Evolutionary conservation across 495 filamentous ascomycete species (phyloP).

Genomic region (Annulohypoxylon stygium): DNA sequence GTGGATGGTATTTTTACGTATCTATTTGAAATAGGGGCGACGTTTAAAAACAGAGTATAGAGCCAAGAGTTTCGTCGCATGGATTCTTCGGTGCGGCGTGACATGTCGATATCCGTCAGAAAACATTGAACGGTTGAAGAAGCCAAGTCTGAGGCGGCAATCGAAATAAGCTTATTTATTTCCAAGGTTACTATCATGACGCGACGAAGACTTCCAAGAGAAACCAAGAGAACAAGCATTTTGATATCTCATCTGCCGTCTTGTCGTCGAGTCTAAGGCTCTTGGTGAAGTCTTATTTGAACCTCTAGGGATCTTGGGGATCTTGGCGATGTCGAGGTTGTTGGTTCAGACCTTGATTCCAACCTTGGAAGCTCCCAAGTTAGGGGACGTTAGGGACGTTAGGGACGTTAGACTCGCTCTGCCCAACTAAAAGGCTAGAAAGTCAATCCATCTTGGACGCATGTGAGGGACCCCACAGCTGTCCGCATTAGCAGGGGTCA

Average conservation of each 20-base stretch:
- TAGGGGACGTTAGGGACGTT: slow-evolving; percentile 6
- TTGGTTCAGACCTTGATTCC: neutral
- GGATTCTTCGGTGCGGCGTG: neutral
- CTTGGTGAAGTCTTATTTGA: slow-evolving; percentile 49
- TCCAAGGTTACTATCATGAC: neutral
- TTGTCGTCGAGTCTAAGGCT: slow-evolving; percentile 25
- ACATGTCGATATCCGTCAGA: neutral
- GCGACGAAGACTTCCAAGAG: neutral
- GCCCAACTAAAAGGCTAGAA: neutral
- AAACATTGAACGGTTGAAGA: neutral
- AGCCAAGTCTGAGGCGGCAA: neutral
- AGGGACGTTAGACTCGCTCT: slow-evolving; percentile 9
- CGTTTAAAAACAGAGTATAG: slow-evolving; percentile 9
- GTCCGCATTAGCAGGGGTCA: slow-evolving; percentile 13
- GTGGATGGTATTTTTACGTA: slow-evolving; percentile 5
- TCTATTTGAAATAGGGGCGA: slow-evolving; percentile 15
- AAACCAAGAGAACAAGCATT: slow-evolving; percentile 22
- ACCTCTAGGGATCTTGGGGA: slow-evolving; percentile 33
- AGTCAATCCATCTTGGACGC: neutral
- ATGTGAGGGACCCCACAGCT: slow-evolving; percentile 15
- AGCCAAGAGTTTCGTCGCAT: slow-evolving; percentile 19
- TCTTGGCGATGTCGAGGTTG: slow-evolving; percentile 31
- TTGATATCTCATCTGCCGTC: slow-evolving; percentile 18
- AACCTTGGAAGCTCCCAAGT: neutral
- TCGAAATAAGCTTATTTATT: slow-evolving; percentile 6